These are phyloP conservation scores for Emergomyces pasteurianus DNA, from an alignment of 2,329 filamentous ascomycete species.

Conservation along the genomic window DNA sequence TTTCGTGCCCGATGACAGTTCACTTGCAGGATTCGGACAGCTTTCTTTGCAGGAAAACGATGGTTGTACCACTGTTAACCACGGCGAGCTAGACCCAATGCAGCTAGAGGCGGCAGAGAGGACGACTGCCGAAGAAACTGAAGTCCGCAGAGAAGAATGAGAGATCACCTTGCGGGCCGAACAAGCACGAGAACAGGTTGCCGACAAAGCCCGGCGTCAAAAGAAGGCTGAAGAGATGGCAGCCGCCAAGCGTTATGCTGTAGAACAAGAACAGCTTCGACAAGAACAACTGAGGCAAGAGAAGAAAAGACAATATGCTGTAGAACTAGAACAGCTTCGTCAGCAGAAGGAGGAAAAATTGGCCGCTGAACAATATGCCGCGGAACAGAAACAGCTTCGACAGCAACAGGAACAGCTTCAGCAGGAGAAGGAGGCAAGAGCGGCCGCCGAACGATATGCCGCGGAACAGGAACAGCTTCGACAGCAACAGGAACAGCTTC, in stretches of 20 bases:
- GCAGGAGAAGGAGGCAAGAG: neutral
- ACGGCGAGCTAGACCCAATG: neutral
- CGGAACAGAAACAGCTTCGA: neutral
- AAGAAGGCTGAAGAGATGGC: neutral
- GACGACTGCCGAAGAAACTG: neutral
- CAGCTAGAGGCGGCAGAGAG: neutral
- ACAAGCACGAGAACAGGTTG: too few species aligned
- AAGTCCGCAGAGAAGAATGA: neutral
- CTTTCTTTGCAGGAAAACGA: neutral
- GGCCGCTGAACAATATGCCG: neutral
- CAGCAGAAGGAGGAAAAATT: neutral
- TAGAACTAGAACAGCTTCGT: neutral
- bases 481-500: too few species aligned
- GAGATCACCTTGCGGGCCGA: too few species aligned
- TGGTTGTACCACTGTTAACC: neutral
- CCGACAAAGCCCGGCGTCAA: too few species aligned
- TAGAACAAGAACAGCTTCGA: neutral
- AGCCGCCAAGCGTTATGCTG: neutral
- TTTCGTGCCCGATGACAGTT: neutral
- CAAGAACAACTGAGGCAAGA: too few species aligned
- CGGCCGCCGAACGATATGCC: neutral
- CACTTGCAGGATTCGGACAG: neutral
- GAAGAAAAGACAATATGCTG: too few species aligned
- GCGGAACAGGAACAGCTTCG: neutral
- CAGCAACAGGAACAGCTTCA: too few species aligned